These are phyloP conservation scores for Xylaria acuta DNA, from an alignment of 495 filamentous ascomycete genomes.

Conservation along the genomic window DNA sequence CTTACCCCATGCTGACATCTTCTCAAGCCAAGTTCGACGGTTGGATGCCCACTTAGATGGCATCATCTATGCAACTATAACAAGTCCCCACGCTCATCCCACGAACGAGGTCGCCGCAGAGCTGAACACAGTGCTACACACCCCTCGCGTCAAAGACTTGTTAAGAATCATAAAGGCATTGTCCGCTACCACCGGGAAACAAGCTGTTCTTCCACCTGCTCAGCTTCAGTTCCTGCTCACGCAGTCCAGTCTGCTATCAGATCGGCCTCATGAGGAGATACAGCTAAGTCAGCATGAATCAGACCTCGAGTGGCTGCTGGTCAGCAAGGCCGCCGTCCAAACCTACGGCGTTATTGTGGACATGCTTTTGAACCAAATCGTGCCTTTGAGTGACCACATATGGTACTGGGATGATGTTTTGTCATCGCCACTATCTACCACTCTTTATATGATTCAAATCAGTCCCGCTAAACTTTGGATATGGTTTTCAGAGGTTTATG, in stretches of 20 bases:
- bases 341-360: constrained; percentile 79
- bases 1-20: constrained; percentile 30
- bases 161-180: constrained; percentile 71
- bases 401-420: constrained; percentile 92
- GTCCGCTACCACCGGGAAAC: constrained; percentile 67
- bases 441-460: constrained; percentile 81
- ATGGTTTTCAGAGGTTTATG: constrained; percentile 68
- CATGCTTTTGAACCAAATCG: constrained; percentile 75
- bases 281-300: constrained; percentile 58
- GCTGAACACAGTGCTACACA: constrained; percentile 37
- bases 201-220: constrained; percentile 55
- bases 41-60: constrained; percentile 83
- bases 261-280: constrained; percentile 32
- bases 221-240: constrained; percentile 65
- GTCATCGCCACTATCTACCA: constrained; percentile 71
- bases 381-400: constrained; percentile 82
- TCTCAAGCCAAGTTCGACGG: constrained; percentile 72
- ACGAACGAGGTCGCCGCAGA: constrained; percentile 38
- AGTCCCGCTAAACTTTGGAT: constrained; percentile 73
- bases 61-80: constrained; percentile 54
- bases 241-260: constrained; percentile 57
- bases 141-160: constrained; percentile 57
- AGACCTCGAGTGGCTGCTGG: constrained; percentile 86
- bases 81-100: constrained; percentile 21
- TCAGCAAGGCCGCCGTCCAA: constrained; percentile 85